Conservation (phyloP, 345 rosid species). For the Lenwebbia sp. region DNA sequence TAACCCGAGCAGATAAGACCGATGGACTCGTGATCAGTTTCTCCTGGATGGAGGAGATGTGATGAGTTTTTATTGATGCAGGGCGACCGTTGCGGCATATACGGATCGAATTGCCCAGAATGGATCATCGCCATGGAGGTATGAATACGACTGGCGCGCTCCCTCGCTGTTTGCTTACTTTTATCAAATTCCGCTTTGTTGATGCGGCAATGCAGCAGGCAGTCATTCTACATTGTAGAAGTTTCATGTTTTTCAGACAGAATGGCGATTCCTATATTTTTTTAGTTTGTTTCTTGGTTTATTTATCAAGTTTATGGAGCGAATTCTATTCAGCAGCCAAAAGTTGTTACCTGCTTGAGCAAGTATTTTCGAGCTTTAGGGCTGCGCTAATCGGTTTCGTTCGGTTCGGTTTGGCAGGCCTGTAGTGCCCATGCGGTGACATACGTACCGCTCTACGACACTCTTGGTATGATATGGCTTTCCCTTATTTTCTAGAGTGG, state of each 20-base stretch:
- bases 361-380: neutral
- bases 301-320: neutral
- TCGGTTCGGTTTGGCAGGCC: constrained; percentile 37
- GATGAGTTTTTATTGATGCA: constrained; percentile 9
- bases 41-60: neutral
- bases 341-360: neutral
- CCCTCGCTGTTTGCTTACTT: neutral
- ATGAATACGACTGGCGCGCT: neutral
- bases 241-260: neutral
- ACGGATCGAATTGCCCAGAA: constrained; percentile 81
- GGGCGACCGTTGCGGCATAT: constrained; percentile 87
- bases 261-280: neutral
- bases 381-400: neutral
- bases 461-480: constrained; percentile 44
- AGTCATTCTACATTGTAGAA: neutral
- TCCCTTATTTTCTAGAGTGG: neutral
- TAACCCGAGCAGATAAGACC: neutral
- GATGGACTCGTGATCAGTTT: neutral
- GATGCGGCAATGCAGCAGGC: neutral
- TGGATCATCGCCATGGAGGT: constrained; percentile 94
- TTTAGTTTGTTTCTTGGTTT: neutral
- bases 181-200: accelerated
- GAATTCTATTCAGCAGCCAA: neutral
- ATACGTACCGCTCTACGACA: constrained; percentile 78
- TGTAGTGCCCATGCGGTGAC: constrained; percentile 70